Conservation (phyloP, 2,329 filamentous ascomycete genomes). For the Penicillium sp. region DNA sequence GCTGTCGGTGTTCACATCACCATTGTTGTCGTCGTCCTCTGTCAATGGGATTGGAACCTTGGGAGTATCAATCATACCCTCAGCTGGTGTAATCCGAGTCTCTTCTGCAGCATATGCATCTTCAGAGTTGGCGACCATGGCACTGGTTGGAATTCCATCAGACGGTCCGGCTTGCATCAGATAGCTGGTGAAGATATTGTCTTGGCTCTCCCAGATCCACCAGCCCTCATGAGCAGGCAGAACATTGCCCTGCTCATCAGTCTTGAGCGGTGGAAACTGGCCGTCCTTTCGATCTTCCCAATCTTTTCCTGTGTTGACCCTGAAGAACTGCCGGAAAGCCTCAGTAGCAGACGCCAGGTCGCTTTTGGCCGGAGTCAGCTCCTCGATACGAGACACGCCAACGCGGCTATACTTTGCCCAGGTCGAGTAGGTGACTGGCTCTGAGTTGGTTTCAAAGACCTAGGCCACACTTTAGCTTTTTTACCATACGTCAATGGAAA, state of each 20-base stretch:
- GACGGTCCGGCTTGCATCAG: slow-evolving; percentile 11
- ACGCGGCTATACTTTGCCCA: slow-evolving; percentile 51
- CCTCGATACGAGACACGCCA: slow-evolving; percentile 33
- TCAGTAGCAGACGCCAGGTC: slow-evolving; percentile 46
- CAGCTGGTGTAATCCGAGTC: not conserved
- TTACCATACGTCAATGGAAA: slow-evolving; percentile 2
- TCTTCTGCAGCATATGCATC: not conserved
- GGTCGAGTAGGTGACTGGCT: slow-evolving; percentile 63
- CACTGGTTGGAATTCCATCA: not conserved
- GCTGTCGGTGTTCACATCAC: not conserved
- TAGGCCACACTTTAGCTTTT: slow-evolving; percentile 36
- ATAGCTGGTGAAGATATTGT: slow-evolving; percentile 25
- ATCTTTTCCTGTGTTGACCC: slow-evolving; percentile 56
- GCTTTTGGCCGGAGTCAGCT: slow-evolving; percentile 36
- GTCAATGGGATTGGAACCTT: not conserved
- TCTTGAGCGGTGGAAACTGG: slow-evolving; percentile 21
- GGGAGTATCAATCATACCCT: not conserved
- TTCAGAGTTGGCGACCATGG: not conserved
- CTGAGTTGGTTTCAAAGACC: slow-evolving; percentile 67
- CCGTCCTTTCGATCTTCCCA: slow-evolving; percentile 55
- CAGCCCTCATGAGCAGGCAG: slow-evolving; percentile 33
- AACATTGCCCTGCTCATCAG: slow-evolving; percentile 24
- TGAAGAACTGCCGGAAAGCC: slow-evolving; percentile 61
- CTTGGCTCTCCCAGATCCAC: slow-evolving; percentile 30
- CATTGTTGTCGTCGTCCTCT: not conserved